Evolutionary conservation across 31 red algal species (phyloP).

Genomic region (Porphyra umbilicalis): DNA sequence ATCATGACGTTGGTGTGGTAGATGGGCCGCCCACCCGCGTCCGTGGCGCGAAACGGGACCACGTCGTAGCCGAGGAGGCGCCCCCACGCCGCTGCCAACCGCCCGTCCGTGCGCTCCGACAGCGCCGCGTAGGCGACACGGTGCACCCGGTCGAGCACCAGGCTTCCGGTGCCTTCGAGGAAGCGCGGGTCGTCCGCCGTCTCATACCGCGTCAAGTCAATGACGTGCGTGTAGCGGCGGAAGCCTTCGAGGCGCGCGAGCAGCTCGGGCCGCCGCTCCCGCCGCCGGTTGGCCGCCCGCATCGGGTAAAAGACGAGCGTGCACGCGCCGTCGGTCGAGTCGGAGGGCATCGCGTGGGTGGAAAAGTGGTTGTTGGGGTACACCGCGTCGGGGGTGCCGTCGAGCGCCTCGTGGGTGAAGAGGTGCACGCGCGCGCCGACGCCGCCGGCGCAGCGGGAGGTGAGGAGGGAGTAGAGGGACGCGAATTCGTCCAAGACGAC

Average conservation of each 20-base stretch:
- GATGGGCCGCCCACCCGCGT: slow-evolving; percentile 50
- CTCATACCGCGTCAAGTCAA: slow-evolving; percentile 74
- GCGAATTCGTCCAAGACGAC: slow-evolving; percentile 71
- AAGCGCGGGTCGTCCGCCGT: slow-evolving; percentile 34
- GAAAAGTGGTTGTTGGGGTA: slow-evolving; percentile 96
- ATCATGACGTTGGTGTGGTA: slow-evolving; percentile 99
- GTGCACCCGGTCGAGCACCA: slow-evolving; percentile 83
- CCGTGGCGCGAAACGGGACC: slow-evolving; percentile 51
- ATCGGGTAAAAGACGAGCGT: slow-evolving; percentile 91
- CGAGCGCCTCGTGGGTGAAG: slow-evolving; percentile 84
- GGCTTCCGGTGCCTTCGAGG: slow-evolving; percentile 85
- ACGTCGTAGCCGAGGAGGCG: slow-evolving; percentile 69
- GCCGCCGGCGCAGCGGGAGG: slow-evolving; percentile 10
- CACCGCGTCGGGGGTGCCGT: slow-evolving; percentile 84
- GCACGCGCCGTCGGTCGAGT: slow-evolving; percentile 42
- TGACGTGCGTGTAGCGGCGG: slow-evolving; percentile 69
- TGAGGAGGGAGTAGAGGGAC: slow-evolving; percentile 35
- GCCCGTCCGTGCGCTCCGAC: slow-evolving; percentile 56
- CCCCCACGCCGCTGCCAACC: slow-evolving; percentile 64
- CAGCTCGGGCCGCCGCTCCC: slow-evolving; percentile 69
- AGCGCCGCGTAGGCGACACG: slow-evolving; percentile 63
- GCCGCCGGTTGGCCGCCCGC: slow-evolving; percentile 60
- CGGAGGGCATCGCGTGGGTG: slow-evolving; percentile 79
- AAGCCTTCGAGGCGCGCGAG: slow-evolving; percentile 58
- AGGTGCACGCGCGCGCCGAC: slow-evolving; percentile 80